A percentile compares a stretch with the other conserved stretches of the same genome.
Evolutionary conservation across 2,329 filamentous ascomycete species (phyloP).

Genomic region (Phyllosticta citrichinensis): DNA sequence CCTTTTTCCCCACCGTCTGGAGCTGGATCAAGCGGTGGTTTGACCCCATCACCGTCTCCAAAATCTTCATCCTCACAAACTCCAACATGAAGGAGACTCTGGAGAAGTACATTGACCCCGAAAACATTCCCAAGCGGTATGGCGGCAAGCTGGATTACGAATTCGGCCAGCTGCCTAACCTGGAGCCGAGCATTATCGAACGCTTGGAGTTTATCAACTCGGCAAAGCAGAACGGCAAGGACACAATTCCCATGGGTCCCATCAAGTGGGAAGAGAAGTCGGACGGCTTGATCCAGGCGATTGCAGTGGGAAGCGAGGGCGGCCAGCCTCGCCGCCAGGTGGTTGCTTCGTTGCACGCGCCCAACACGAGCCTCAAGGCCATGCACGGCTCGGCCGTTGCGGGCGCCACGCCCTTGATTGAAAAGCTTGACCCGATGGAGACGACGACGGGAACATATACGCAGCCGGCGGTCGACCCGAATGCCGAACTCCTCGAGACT

Average conservation of each 20-base stretch:
- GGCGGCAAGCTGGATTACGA: slow-evolving; percentile 76
- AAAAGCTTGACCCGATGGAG: slow-evolving; percentile 9
- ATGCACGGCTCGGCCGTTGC: slow-evolving; percentile 16
- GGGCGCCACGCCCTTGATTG: slow-evolving; percentile 15
- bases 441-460: slow-evolving; percentile 27
- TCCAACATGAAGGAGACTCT: slow-evolving; percentile 69
- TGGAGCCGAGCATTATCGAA: slow-evolving; percentile 49
- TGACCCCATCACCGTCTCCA: slow-evolving; percentile 70
- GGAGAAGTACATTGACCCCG: slow-evolving; percentile 67
- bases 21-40: slow-evolving; percentile 95
- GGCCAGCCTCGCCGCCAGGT: slow-evolving; percentile 29
- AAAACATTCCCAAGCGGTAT: slow-evolving; percentile 81
- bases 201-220: slow-evolving; percentile 32
- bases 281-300: slow-evolving; percentile 34
- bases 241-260: slow-evolving; percentile 38
- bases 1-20: slow-evolving; percentile 90
- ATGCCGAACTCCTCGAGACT: background rate
- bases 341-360: slow-evolving; percentile 29
- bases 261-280: slow-evolving; percentile 36
- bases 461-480: slow-evolving; percentile 22
- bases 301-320: slow-evolving; percentile 35
- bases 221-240: slow-evolving; percentile 21
- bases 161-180: slow-evolving; percentile 63
- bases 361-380: slow-evolving; percentile 19
- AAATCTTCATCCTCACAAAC: slow-evolving; percentile 80